Evolutionary conservation across 768 basidiomycete genomes (phyloP).

Genomic region (Hortiboletus campestris): DNA sequence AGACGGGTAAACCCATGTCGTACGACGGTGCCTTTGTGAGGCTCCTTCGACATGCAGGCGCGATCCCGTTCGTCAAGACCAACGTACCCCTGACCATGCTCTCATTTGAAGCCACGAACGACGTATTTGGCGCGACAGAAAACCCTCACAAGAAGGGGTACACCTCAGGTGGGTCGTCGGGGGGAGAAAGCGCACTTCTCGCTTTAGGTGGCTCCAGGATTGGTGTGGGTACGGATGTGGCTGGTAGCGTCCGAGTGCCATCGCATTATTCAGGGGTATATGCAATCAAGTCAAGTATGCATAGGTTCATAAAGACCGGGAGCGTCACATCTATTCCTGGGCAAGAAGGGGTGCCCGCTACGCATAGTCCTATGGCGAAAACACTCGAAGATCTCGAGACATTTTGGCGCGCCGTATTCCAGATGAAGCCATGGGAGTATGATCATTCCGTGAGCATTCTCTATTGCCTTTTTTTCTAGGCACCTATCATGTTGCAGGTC

Average conservation of each 20-base stretch:
- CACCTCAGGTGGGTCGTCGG: constrained; percentile 64
- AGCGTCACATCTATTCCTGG: constrained; percentile 47
- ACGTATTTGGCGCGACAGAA: constrained; percentile 56
- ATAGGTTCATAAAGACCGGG: constrained; percentile 56
- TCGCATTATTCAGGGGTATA: constrained; percentile 67
- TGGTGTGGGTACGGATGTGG: constrained; percentile 69
- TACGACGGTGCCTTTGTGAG: constrained; percentile 50
- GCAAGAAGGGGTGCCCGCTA: constrained; percentile 53
- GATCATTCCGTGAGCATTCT: constrained; percentile 45
- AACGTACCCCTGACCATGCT: constrained; percentile 58
- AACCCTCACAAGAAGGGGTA: constrained; percentile 60
- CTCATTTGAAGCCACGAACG: constrained; percentile 55
- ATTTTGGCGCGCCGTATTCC: constrained; percentile 62
- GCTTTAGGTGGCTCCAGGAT: constrained; percentile 59
- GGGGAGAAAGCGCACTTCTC: constrained; percentile 65
- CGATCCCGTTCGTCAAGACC: constrained; percentile 68
- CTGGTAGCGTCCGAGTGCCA: constrained; percentile 65
- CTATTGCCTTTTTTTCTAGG: too few species aligned
- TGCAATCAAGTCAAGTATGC: constrained; percentile 54
- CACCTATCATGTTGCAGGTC: constrained; percentile 20
- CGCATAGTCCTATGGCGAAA: constrained; percentile 59
- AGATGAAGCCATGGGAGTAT: constrained; percentile 64
- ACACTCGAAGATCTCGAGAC: constrained; percentile 62
- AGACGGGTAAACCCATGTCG: constrained; percentile 42
- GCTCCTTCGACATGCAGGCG: constrained; percentile 59